Evolutionary conservation across 768 basidiomycete genomes (phyloP), one percentile per base, ranked within the genome.

Genomic region (Strobilomyces dryophilus): DNA sequence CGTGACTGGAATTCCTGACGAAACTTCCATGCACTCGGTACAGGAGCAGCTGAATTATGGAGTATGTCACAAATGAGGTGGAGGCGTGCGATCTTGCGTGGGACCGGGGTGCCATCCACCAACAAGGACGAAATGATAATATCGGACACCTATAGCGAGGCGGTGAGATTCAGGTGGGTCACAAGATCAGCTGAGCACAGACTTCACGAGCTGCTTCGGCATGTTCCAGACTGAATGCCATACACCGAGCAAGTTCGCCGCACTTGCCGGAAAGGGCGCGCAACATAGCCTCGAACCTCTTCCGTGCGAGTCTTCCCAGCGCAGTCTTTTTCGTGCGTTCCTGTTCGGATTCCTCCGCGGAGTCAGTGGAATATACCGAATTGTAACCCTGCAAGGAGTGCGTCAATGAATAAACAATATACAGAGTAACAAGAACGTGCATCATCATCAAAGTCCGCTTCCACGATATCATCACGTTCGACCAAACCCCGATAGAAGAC

Each of bases 21-120:
- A 71, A 91, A 98, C 68, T 92, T 93, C 97, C 97, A 99, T 8
- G 95, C 95, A 69, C 92, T 95, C 0, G 94, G 93, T 14, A 98
- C 81, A 3, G 94, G 76, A 3, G 92, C 92, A 32, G 92, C 92
- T 20, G 95, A 97, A 68, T 99, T 99, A 71, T 98, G 95, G 41
- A 99, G 78, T 58, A 99, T 98, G 66, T 99, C 97, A 66, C 95
- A 98, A 49, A 98, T 92, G 53, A 99, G 79, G 73, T 98, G 87
- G 26, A 99, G 79, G 24, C 97, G 86, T 24, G 97, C 92, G 50
- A 98, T 83, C 70, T 99, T 99, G 61, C 95, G 85, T 50, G 97
- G 97, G n/a, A 98, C 92, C 1, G 97, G 85, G 1, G 97, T 99
- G n/a, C 83, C 77, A 58, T 93, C 92, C 18, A 98, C 85, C 24